A percentile compares a stretch with the other conserved stretches of the same genome.
phyloP scores from a whole-genome alignment of 2,329 filamentous ascomycete genomes.

The Xylaria sp. region DNA sequence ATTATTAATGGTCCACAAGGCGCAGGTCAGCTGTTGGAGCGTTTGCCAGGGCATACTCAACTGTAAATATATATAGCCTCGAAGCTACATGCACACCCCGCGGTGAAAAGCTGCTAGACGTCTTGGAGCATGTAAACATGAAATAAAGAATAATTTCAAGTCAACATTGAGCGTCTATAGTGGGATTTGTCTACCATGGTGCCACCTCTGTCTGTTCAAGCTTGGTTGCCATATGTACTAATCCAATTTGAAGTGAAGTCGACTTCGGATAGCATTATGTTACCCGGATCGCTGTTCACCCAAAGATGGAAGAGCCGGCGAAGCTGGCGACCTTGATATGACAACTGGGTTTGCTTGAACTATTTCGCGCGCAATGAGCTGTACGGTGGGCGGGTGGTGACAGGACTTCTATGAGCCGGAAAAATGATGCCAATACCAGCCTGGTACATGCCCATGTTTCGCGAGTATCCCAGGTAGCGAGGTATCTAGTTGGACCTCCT shows the following conservation, averaged over 20 bases:
- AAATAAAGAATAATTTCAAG: conserved; percentile 35
- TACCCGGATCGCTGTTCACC: not conserved
- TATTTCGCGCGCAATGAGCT: conserved; percentile 1
- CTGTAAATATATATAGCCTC: conserved; percentile 45
- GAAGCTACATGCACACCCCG: conserved; percentile 44
- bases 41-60: conserved; percentile 26
- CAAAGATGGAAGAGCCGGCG: not conserved
- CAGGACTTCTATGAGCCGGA: not conserved
- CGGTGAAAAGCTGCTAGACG: conserved; percentile 19
- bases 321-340: conserved; percentile 3
- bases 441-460: not conserved
- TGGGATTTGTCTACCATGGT: not conserved
- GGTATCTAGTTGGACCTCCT: not conserved
- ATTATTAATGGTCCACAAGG: conserved; percentile 35
- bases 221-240: not conserved
- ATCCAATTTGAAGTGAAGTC: not conserved
- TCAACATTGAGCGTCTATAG: not conserved
- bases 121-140: conserved; percentile 33
- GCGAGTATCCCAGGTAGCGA: not conserved
- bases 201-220: not conserved
- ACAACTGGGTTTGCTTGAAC: not conserved
- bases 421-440: not conserved
- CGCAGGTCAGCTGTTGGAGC: conserved; percentile 26
- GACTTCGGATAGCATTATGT: not conserved
- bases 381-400: not conserved